phyloP scores from a whole-genome alignment of 1,284 basidiomycete species.

The Moniliophthora roreri region DNA sequence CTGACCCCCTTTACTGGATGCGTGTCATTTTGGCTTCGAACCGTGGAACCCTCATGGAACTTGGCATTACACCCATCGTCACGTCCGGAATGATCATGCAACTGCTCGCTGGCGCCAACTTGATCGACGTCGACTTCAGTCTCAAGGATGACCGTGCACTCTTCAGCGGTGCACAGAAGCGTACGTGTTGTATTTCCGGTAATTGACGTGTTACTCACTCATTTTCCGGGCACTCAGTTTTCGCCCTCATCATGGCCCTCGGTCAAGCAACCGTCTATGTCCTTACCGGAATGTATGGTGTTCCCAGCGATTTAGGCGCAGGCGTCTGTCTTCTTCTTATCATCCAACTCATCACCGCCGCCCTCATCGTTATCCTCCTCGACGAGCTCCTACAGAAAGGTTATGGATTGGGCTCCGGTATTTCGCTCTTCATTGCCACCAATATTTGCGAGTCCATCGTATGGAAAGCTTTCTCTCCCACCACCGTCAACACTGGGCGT shows the following conservation, averaged over 20 bases:
- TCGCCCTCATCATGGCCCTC: conserved; percentile 94
- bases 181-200: conserved; percentile 48
- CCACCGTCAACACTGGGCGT: conserved; percentile 96
- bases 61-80: conserved; percentile 97
- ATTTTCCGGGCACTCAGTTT: conserved; percentile 60
- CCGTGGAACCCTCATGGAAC: conserved; percentile 98
- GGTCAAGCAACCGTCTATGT: conserved; percentile 98
- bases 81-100: conserved; percentile 99
- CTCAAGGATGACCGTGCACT: conserved; percentile 97
- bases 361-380: conserved; percentile 96
- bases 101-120: conserved; percentile 93
- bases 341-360: conserved; percentile 91
- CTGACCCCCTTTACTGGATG: conserved; percentile 99
- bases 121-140: conserved; percentile 97
- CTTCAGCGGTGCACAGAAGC: conserved; percentile 96
- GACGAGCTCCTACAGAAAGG: conserved; percentile 99
- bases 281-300: conserved; percentile 94
- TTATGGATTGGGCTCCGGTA: conserved; percentile 97
- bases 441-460: conserved; percentile 99
- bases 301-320: conserved; percentile 91
- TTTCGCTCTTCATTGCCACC: conserved; percentile 98
- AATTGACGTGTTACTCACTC: background rate
- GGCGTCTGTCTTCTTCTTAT: conserved; percentile 96
- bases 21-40: conserved; percentile 98
- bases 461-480: conserved; percentile 99